Evolutionary conservation across 345 rosid genomes (phyloP).

Genomic region (Dipteronia dyeriana): DNA sequence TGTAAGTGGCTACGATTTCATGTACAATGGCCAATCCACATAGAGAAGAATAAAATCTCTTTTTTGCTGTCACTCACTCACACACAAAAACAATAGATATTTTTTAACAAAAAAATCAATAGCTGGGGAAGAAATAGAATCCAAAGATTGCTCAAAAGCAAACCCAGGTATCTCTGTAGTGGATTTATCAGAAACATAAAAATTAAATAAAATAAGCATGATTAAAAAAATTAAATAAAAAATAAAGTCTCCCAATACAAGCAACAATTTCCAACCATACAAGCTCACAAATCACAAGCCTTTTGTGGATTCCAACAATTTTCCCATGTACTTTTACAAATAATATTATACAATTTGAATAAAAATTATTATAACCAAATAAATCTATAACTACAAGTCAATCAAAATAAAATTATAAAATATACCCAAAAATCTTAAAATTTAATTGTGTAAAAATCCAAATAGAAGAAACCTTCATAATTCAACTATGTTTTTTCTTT

Average conservation of each 20-base stretch:
- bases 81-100: neutral
- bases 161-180: neutral
- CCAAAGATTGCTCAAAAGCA: slow-evolving; percentile 2
- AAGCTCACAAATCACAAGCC: neutral
- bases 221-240: neutral
- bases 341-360: too few species aligned
- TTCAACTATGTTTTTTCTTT: too few species aligned
- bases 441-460: too few species aligned
- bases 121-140: slow-evolving; percentile 1
- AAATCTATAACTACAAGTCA: too few species aligned
- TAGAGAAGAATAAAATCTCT: neutral
- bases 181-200: neutral
- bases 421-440: too few species aligned
- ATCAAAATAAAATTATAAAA: too few species aligned
- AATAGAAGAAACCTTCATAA: too few species aligned
- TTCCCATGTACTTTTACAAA: too few species aligned
- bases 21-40: neutral
- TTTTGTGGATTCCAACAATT: neutral
- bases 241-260: neutral
- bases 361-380: too few species aligned
- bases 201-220: neutral
- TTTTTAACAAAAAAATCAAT: neutral
- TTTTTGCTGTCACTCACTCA: neutral
- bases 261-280: slow-evolving; percentile 1
- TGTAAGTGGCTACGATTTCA: slow-evolving; percentile 4